Evolutionary conservation across 2,329 filamentous ascomycete genomes (phyloP), one percentile per base, ranked within the genome.

Genomic region (Harringtonia lauricola): DNA sequence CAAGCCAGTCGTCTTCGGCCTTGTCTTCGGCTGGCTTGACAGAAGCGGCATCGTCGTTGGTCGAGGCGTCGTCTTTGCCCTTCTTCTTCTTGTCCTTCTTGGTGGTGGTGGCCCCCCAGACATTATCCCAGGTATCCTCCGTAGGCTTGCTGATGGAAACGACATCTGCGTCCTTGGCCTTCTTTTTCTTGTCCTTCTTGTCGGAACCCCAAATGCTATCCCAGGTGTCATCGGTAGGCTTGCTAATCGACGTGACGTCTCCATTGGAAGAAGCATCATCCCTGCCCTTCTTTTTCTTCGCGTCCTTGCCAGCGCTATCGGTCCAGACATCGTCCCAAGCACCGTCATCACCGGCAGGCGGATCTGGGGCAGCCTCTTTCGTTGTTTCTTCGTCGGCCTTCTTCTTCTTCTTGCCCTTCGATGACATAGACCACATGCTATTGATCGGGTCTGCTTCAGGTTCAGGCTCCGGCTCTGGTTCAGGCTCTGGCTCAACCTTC

Each of bases 41-140:
- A n/a, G 18, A 18, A n/a, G n/a, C n/a, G 9, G 33, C 18, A 19
- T 35, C 18, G 7, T 14, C 55, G 40, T 21, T 48, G 13, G 51
- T 39, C 6, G 30, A 28, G 19, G 28, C 22, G 21, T 26, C 30
- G 10, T 36, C 37, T 17, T 31, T 36, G 26, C 17, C 29, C 41
- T 54, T 54, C 46, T 58, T 57, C 51, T 49, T 57, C 49, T 54
- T 55, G 19, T 52, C 45, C 28, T 49, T 51, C 28, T 49, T 51
- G 13, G 29, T 28, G 3, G 22, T 21, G 33, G n/a, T 43, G 24
- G 21, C 44, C 7, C 24, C 44, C 35, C 19, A 21, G 35, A 17
- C n/a, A 10, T 22, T 36, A 6, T 35, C 33, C 33, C 24, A 26
- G 10, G 24, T 26, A 13, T 33, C 19, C 29, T 7, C 22, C 1